Evolutionary conservation across 225 moss, liverwort and hornwort genomes (phyloP), one percentile per base, ranked within the genome.

Genomic region (Marchantia paleacea): DNA sequence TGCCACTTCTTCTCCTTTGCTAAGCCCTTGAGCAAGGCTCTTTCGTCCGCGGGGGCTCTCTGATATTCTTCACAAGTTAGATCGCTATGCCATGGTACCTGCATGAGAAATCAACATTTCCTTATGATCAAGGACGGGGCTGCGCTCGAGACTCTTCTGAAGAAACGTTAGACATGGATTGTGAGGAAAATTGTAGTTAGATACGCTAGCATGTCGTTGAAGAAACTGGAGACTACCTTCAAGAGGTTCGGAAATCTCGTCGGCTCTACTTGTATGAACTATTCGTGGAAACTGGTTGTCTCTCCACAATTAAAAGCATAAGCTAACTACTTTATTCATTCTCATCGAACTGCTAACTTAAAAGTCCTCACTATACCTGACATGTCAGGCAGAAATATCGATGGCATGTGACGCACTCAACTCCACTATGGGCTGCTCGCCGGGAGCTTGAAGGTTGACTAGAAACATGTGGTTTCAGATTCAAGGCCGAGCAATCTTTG

Each of bases 11-110:
- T 83, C 0, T 18, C 10, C 74, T 64, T 72, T n/a, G 75, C 81
- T 39, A 86, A 73, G 51, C 39, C 54, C 16, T 69, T 28, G 0
- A 86, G 55, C 12, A 47, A 8, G 1, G 62, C 10, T 51, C 50
- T 83, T 48, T 86, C 81, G 30, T 58, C 55, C 7, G 4, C 55
- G 2, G 83, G 68, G 57, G 83, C 24, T 1, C 25, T 47, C 58
- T 83, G 77, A 29, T 78, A 80, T 10, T 86, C 86, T 47, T 86
- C 60, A 47, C 86, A 86, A 7, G 83, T 80, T 19, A 83, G 10
- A 4, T 83, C 80, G 1, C 29, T 52, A 80, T 86, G 86, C 86
- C 86, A 86, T 18, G 86, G 86, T 61, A 86, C 86, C 86, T 86
- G 80, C 50, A 52, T 26, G 57, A 57, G 12, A 54, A 7, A 26